Percentiles rank a stretch among this genome's conserved stretches.
Evolutionary conservation across 345 rosid species (phyloP).

Genomic region (Carallia brachiata): DNA sequence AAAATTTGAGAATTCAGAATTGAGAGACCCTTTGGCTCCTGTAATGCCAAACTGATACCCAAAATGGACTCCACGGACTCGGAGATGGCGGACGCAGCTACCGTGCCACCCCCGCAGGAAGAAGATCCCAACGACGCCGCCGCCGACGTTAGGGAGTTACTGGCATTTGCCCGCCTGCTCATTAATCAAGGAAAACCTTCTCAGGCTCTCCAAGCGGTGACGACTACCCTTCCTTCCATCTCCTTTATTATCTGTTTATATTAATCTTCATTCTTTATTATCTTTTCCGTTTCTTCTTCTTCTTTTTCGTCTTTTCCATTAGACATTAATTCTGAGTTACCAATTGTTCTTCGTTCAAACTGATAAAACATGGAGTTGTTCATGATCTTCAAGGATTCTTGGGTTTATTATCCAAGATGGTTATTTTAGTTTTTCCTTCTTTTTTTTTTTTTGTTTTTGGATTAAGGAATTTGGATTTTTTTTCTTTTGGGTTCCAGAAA

Average conservation of each 20-base stretch:
- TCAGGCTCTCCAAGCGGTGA: slow-evolving; percentile 88
- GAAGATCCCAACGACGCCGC: slow-evolving; percentile 23
- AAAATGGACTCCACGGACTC: slow-evolving; percentile 38
- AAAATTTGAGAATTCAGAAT: too few relatives aligned
- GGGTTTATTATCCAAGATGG: too few relatives aligned
- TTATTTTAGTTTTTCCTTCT: too few relatives aligned
- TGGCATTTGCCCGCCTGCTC: slow-evolving; percentile 66
- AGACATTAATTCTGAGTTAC: neutral
- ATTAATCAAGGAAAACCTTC: slow-evolving; percentile 75
- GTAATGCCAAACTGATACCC: slow-evolving; percentile 1
- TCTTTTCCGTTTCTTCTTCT: neutral
- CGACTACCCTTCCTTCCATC: neutral
- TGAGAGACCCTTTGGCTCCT: too few relatives aligned
- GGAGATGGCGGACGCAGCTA: slow-evolving; percentile 50
- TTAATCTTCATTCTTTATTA: neutral
- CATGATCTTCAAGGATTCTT: too few relatives aligned
- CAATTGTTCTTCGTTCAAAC: too few relatives aligned
- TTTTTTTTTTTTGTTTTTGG: too few relatives aligned
- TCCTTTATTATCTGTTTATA: too few relatives aligned
- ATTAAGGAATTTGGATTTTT: too few relatives aligned
- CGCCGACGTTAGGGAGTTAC: slow-evolving; percentile 34
- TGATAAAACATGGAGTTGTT: too few relatives aligned
- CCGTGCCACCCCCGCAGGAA: slow-evolving; percentile 10
- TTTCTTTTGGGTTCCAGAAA: too few relatives aligned
- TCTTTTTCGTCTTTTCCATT: neutral